A percentile compares a stretch with the other conserved stretches of the same genome.
These are phyloP conservation scores for Closterium sp. DNA, from an alignment of 139 green algal genomes.

Conservation along the genomic window DNA sequence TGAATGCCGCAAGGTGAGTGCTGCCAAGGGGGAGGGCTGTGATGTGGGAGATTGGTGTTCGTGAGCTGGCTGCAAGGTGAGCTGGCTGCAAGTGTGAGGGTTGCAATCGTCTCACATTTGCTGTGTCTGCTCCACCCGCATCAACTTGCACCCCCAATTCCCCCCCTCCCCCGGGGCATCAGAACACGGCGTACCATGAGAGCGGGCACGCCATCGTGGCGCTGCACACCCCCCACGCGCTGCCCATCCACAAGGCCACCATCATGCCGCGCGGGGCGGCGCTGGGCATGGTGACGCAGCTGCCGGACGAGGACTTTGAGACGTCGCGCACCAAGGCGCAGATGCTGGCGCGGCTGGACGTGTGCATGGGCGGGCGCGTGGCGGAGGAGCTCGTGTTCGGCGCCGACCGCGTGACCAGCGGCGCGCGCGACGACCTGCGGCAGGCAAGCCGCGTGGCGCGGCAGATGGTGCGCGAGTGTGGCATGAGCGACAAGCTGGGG, in stretches of 20 bases:
- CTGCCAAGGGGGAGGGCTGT: no score
- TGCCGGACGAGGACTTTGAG: conserved; percentile 80
- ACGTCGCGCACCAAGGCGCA: conserved; percentile 73
- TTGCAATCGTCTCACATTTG: no score
- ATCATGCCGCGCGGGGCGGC: conserved; percentile 90
- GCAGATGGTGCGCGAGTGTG: conserved; percentile 55
- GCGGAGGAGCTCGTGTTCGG: conserved; percentile 93
- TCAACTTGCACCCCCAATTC: not conserved
- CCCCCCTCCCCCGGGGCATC: not conserved
- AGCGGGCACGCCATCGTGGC: conserved; percentile 86
- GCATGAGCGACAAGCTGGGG: conserved; percentile 54
- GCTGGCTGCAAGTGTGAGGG: not conserved
- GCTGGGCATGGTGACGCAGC: conserved; percentile 91
- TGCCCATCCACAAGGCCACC: conserved; percentile 81
- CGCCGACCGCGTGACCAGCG: conserved; percentile 59
- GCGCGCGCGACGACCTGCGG: conserved; percentile 72
- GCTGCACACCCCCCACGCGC: conserved; percentile 71
- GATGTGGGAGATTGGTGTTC: not conserved
- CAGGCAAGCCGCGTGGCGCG: conserved; percentile 69
- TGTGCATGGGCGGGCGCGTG: conserved; percentile 93
- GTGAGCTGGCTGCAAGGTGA: not conserved
- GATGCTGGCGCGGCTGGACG: conserved; percentile 92
- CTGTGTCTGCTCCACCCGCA: not conserved
- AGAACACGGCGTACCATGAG: conserved; percentile 94
- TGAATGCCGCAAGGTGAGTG: conserved; percentile 60